Conservation (phyloP, 495 filamentous ascomycete genomes). For the Trichoderma virens region DNA sequence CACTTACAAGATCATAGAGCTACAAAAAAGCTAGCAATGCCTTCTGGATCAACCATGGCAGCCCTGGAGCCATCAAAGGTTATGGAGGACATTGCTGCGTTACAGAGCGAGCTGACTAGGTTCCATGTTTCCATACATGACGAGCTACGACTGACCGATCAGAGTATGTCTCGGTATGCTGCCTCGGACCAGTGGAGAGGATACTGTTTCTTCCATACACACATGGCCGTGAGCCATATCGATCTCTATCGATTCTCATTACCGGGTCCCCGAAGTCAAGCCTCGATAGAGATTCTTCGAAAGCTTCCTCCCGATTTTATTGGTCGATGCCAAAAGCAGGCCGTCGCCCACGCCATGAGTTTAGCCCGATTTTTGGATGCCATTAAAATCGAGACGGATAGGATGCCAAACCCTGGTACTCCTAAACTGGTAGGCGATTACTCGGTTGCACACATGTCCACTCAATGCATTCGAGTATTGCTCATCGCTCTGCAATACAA, state of each 20-base stretch:
- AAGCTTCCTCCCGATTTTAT: constrained; percentile 13
- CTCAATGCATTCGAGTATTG: constrained; percentile 11
- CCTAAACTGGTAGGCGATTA: constrained; percentile 6
- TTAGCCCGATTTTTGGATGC: constrained; percentile 11
- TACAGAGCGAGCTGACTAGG: constrained; percentile 12
- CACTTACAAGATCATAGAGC: neutral
- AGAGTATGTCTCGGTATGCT: constrained; percentile 11
- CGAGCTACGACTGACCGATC: constrained; percentile 10
- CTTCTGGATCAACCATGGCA: neutral
- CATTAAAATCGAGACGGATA: constrained; percentile 2
- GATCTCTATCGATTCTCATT: constrained; percentile 16
- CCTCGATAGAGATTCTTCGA: constrained; percentile 9
- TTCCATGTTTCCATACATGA: constrained; percentile 13
- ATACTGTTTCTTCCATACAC: constrained; percentile 16
- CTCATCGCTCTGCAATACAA: constrained; percentile 11
- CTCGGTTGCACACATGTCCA: constrained; percentile 10
- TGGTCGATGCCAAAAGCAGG: constrained; percentile 12
- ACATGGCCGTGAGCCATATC: constrained; percentile 15
- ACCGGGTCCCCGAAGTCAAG: constrained; percentile 10
- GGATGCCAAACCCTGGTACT: neutral
- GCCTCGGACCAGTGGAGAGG: constrained; percentile 4
- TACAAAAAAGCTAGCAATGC: neutral
- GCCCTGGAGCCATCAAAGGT: constrained; percentile 12
- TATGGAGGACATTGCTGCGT: constrained; percentile 11
- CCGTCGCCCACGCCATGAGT: constrained; percentile 12